Conservation (phyloP, 345 rosid species). For the Erucastrum elatum region DNA sequence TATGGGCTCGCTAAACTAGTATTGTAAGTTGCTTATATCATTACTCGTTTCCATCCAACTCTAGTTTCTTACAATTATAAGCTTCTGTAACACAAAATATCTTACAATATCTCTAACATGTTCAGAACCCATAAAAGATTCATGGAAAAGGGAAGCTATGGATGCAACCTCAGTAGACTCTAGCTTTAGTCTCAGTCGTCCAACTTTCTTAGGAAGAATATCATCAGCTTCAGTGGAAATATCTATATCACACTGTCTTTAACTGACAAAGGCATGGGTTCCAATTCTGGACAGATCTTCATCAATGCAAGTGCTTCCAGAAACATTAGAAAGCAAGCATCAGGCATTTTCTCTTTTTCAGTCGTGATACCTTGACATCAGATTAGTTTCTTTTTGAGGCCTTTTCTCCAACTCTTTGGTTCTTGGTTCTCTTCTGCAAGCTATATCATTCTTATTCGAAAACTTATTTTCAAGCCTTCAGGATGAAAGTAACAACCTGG, state of each 20-base stretch:
- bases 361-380: conserved; percentile 48
- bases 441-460: conserved; percentile 49
- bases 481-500: too few species aligned
- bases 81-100: not conserved
- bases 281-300: too few species aligned
- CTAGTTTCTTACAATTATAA: too few species aligned
- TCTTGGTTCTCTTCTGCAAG: conserved; percentile 47
- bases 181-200: too few species aligned
- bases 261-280: too few species aligned
- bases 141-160: not conserved
- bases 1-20: not conserved
- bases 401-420: conserved; percentile 48
- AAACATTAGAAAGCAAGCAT: conserved; percentile 1
- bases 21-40: not conserved
- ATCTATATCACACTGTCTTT: too few species aligned
- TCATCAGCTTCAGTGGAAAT: too few species aligned
- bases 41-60: not conserved
- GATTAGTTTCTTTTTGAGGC: conserved; percentile 46
- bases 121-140: conserved; percentile 32
- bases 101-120: conserved; percentile 15
- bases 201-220: too few species aligned
- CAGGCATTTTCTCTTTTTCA: conserved; percentile 70
- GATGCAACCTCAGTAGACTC: too few species aligned
- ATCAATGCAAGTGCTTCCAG: not conserved
- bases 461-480: conserved; percentile 25